phyloP scores from a whole-genome alignment of 345 rosid species.

The Eucalyptus albens region DNA sequence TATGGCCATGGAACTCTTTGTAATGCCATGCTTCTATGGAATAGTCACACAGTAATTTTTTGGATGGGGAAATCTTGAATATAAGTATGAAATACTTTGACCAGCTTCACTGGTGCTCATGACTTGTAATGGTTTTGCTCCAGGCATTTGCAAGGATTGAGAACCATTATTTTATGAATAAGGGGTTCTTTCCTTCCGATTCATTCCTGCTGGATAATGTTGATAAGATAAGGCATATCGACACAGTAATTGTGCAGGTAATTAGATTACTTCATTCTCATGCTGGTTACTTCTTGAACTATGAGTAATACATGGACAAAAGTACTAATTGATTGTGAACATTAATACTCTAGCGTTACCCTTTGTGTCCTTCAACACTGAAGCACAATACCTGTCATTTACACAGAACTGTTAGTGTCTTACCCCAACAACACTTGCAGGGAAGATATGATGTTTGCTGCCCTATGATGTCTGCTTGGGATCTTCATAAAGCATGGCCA shows the following conservation, averaged over 20 bases:
- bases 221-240: constrained; percentile 80
- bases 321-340: neutral
- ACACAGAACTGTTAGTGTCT: neutral
- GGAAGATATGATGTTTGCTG: constrained; percentile 93
- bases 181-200: constrained; percentile 73
- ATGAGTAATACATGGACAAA: neutral
- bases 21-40: neutral
- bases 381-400: neutral
- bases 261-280: neutral
- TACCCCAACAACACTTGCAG: constrained; percentile 22
- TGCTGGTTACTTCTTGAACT: neutral
- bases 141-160: constrained; percentile 99
- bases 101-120: neutral
- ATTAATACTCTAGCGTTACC: neutral
- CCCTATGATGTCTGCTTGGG: constrained; percentile 99
- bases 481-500: constrained; percentile 93
- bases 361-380: neutral
- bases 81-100: neutral
- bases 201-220: constrained; percentile 74
- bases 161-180: constrained; percentile 83
- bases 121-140: neutral
- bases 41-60: neutral
- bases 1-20: neutral
- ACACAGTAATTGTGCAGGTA: constrained; percentile 84
- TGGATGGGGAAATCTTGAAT: neutral